These are phyloP conservation scores for Alternaria panax DNA, from an alignment of 2,329 filamentous ascomycete genomes.

Conservation along the genomic window DNA sequence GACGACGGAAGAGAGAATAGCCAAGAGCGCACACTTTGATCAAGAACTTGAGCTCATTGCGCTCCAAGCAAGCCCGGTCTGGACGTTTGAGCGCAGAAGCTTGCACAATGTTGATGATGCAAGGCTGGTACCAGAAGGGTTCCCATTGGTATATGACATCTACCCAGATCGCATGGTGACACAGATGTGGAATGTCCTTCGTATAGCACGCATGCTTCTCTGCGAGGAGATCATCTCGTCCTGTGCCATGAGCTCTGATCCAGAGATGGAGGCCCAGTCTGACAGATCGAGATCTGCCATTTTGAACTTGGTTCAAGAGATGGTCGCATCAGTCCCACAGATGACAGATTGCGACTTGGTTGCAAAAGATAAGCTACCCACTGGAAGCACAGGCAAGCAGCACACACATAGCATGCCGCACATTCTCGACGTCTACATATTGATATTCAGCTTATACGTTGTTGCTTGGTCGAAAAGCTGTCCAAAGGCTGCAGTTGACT, in stretches of 20 bases:
- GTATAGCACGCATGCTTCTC: slow-evolving; percentile 42
- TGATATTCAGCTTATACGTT: slow-evolving; percentile 25
- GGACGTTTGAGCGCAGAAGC: slow-evolving; percentile 21
- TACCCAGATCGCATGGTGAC: slow-evolving; percentile 39
- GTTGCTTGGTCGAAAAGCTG: slow-evolving; percentile 20
- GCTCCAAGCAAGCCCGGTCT: slow-evolving; percentile 25
- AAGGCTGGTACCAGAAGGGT: slow-evolving; percentile 14
- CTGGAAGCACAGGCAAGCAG: neutral
- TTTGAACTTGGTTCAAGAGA: slow-evolving; percentile 33
- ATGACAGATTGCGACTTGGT: slow-evolving; percentile 36
- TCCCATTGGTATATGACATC: slow-evolving; percentile 32
- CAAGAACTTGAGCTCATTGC: slow-evolving; percentile 29
- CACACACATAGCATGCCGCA: slow-evolving; percentile 26
- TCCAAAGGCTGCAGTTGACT: slow-evolving; percentile 8
- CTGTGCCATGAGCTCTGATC: neutral
- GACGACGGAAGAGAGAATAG: slow-evolving; percentile 21
- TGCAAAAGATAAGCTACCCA: slow-evolving; percentile 25
- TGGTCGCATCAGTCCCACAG: slow-evolving; percentile 44
- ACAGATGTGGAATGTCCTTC: slow-evolving; percentile 44
- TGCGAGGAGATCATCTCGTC: slow-evolving; percentile 39
- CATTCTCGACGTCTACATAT: slow-evolving; percentile 26
- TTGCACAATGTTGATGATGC: slow-evolving; percentile 2
- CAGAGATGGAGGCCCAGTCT: neutral
- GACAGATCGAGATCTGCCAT: slow-evolving; percentile 26
- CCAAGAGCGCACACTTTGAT: slow-evolving; percentile 32